Evolutionary conservation across 768 basidiomycete genomes (phyloP), one percentile per base, ranked within the genome.

Genomic region (Piloderma croceum): DNA sequence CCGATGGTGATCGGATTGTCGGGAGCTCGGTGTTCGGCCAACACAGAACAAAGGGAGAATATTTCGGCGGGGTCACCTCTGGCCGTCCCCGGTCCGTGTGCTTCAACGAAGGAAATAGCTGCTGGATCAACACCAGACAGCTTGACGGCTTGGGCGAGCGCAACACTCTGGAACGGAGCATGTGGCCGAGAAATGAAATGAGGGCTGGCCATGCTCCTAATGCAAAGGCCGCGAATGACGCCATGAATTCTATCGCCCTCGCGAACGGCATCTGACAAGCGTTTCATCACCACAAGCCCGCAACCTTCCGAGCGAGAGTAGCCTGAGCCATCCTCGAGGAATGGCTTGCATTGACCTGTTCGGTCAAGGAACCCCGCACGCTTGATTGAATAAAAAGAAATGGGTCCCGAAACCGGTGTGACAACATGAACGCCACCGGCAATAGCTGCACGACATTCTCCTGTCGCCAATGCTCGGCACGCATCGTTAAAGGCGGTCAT

Each of bases 351-450:
- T 52, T 79, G 77, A 4, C 82, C 83, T 0, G 76, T 73, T 0
- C 74, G 70, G 49, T 70, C 78, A 34, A 87, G 60, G 52, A 87
- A 85, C 51, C 82, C 81, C 0, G 73, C 83, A 21, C 75, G 69
- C 44, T 83, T 79, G 3, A 87, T n/a, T n/a, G n/a, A n/a, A n/a
- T n/a, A n/a, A n/a, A 29, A 6, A 12, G 6, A 6, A 34, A 5
- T 19, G 41, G 79, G 45, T 54, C 86, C 85, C 44, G 85, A 81
- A 5, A 81, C 82, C 56, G 78, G 79, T 1, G 78, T 67, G 36
- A 86, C 75, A 41, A 79, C 53, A 50, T 86, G 85, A 20, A 86
- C 79, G n/a, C 84, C 83, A 19, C 82, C 84, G 13, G 80, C 85
- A 22, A 88, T 59, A 1, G 81, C 81, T 18, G 81, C 70, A 47